These are phyloP conservation scores for Kregervanrija pseudodelftensis DNA, from an alignment of 805 yeast genomes.

Conservation along the genomic window DNA sequence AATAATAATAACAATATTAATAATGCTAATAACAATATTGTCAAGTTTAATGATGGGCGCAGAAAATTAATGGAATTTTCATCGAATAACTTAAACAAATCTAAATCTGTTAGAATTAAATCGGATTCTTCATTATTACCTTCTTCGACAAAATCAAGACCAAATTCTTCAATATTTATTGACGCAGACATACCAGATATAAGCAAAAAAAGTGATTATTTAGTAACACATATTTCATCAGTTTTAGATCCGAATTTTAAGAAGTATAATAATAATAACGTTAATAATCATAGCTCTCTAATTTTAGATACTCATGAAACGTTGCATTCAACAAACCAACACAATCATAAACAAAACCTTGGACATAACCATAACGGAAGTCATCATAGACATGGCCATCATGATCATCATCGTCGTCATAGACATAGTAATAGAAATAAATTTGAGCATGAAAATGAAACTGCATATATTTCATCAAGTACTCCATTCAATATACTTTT, in stretches of 20 bases:
- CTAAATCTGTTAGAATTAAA: neutral
- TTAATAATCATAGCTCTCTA: neutral
- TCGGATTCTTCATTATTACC: conserved; percentile 5
- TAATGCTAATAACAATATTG: no score
- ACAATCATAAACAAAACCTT: neutral
- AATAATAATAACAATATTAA: no score
- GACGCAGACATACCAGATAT: no score
- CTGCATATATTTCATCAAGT: neutral
- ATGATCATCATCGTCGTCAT: neutral
- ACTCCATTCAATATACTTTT: conserved; percentile 1
- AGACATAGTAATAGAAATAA: neutral
- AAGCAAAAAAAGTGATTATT: no score
- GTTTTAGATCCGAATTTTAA: conserved; percentile 1
- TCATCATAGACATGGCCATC: neutral
- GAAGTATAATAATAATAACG: neutral
- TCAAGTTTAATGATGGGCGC: no score
- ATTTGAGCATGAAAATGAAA: neutral
- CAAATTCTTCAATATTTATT: neutral
- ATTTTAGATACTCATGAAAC: neutral
- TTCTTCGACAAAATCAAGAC: conserved; percentile 1
- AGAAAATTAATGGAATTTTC: conserved; percentile 4
- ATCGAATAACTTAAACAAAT: neutral
- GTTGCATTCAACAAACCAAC: neutral
- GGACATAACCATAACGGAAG: neutral
- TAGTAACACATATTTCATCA: no score